Evolutionary conservation across 148 eudicot genomes (phyloP), one percentile per base, ranked within the genome.

Genomic region (Fagopyrum esculentum): DNA sequence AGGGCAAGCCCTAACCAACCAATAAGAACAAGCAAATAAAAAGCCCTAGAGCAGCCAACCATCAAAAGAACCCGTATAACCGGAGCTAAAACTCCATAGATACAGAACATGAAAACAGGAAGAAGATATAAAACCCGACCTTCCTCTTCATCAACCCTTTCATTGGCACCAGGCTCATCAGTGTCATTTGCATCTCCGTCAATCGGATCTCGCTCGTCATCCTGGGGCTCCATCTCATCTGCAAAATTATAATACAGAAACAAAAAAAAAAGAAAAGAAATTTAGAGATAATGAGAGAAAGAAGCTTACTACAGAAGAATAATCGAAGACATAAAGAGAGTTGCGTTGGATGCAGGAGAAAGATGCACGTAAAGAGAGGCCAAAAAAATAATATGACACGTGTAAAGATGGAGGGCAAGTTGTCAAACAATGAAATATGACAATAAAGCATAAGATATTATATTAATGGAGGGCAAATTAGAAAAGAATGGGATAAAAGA

Each of bases 111-210:
- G 26, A 22, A 22, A 22, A 22, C 26, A 22, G 26, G 26, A 22
- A 22, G 26, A 22, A 22, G 26, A 22, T 22, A 22, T 22, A 22
- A 22, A 22, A 22, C 26, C 26, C 26, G 85, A 74, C 90, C 98
- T 15, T 93, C 97, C 4, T 93, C 98, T 44, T 89, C 98, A 12
- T 87, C 96, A 0, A 87, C 97, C 1, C 82, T 91, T 4, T 79
- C 88, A 29, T 78, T 89, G 11, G 78, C 87, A 45, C 77, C 81
- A 48, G 82, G 44, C 46, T 73, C 90, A 15, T 84, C 87, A 9
- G 74, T 84, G n/a, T 85, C 89, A 4, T 80, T 87, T 0, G 52
- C 83, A 16, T 84, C 97, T 2, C 80, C 97, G 49, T 88, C 92
- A 63, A 74, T 84, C n/a, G 87, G 91, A 60, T 85, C 91, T 75